phyloP scores from a whole-genome alignment of 108 stramenopile genomes.

The Cyclotella choctawhatcheeana region DNA sequence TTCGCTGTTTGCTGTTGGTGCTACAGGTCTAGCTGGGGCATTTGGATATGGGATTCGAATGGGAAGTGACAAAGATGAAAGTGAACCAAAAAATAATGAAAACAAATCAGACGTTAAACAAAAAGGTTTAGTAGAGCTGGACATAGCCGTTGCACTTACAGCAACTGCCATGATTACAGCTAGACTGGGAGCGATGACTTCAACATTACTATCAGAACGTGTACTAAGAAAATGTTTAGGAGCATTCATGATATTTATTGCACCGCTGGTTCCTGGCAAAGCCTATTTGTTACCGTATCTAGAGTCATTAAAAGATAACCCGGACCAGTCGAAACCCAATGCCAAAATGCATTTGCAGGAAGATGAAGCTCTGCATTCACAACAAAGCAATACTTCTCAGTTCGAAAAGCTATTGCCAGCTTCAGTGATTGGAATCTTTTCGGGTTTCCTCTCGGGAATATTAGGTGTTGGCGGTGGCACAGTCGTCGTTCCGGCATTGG shows the following conservation, averaged over 20 bases:
- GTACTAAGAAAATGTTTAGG: conserved; percentile 73
- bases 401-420: conserved; percentile 44
- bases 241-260: conserved; percentile 85
- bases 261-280: conserved; percentile 83
- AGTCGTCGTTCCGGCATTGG: conserved; percentile 87
- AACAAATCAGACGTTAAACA: neutral
- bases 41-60: conserved; percentile 62
- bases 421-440: conserved; percentile 47
- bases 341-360: conserved; percentile 9
- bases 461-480: conserved; percentile 95
- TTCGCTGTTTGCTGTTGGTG: conserved; percentile 85
- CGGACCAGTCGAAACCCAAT: conserved; percentile 3
- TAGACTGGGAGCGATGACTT: conserved; percentile 67
- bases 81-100: neutral
- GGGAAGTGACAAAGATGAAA: conserved; percentile 1
- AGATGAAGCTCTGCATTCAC: neutral
- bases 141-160: conserved; percentile 75
- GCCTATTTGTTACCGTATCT: no score
- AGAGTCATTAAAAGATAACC: conserved; percentile 11
- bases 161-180: conserved; percentile 81
- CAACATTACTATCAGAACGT: conserved; percentile 52
- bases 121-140: conserved; percentile 71
- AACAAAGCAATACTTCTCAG: conserved; percentile 10
- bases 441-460: conserved; percentile 80
- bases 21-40: conserved; percentile 90